These are phyloP conservation scores for Colletotrichum godetiae DNA, from an alignment of 2,329 filamentous ascomycete species.

Conservation along the genomic window DNA sequence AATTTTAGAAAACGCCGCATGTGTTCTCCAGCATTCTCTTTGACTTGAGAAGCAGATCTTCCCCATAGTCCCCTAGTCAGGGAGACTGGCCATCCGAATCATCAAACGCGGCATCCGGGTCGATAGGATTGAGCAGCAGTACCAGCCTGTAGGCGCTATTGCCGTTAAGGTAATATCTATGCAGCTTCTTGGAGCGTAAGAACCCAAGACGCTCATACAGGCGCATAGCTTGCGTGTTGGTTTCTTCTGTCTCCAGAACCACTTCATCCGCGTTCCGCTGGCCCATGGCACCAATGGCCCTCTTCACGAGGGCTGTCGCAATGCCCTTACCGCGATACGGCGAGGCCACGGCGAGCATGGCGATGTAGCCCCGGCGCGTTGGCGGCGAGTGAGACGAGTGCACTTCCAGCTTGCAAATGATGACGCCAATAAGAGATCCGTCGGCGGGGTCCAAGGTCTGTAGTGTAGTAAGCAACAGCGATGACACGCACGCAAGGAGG, in stretches of 20 bases:
- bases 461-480: slow-evolving; percentile 4
- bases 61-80: neutral
- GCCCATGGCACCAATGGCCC: slow-evolving; percentile 92
- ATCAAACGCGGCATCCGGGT: slow-evolving; percentile 52
- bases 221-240: slow-evolving; percentile 88
- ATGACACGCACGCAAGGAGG: neutral
- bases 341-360: slow-evolving; percentile 94
- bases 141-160: slow-evolving; percentile 94
- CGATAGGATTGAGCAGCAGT: slow-evolving; percentile 75
- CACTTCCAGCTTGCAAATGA: slow-evolving; percentile 93
- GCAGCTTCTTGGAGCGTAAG: slow-evolving; percentile 88
- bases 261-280: slow-evolving; percentile 89
- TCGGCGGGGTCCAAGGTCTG: slow-evolving; percentile 71
- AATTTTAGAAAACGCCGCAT: neutral
- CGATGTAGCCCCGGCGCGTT: slow-evolving; percentile 90
- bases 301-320: slow-evolving; percentile 87
- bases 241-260: slow-evolving; percentile 95
- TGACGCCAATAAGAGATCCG: slow-evolving; percentile 82
- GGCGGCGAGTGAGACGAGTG: slow-evolving; percentile 84
- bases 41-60: neutral
- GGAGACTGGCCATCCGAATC: slow-evolving; percentile 45
- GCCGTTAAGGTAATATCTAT: slow-evolving; percentile 96
- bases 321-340: slow-evolving; percentile 86
- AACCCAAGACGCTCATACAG: slow-evolving; percentile 95
- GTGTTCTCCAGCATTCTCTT: neutral